Base-by-base conservation (phyloP, 495 filamentous ascomycete genomes). In the Aspergillus mulundensis region DNA sequence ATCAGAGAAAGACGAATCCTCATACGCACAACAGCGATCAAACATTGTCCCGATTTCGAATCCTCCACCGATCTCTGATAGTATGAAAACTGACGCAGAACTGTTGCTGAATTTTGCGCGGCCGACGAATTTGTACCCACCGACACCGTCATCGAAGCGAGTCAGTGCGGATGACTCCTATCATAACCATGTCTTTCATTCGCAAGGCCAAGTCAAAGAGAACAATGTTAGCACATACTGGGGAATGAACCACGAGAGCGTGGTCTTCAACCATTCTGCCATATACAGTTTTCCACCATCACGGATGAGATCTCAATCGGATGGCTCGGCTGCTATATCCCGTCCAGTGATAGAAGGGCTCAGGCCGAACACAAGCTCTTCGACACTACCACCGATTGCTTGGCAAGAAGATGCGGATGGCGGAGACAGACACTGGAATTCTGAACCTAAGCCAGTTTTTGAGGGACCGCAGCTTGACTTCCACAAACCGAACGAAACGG, bases 1-100 rank as follows among this genome's bases (percentile, higher is more conserved):
- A 48, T 85, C 84, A 24, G 84, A 84, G 57, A 74, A 78, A 58
- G 64, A 81, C 50, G 63, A 71, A 19, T 83, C 82, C 43, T 77
- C 81, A 23, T 70, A 74, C 23, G 16, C 40, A 39, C 69, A 68
- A 43, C 54, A 61, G 49, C 69, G 63, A 19, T 61, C 66, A 19
- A 62, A 59, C 20, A 64, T 73, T 42, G 70, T 74, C 54, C 73
- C 78, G 8, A 66, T 66, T 30, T 75, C 77, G 23, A 77, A 77
- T 60, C 73, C 78, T 57, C 39, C 67, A 25, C 53, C 69, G 39
- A 53, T 65, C 18, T 60, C 68, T 19, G 75, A 80, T 45, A 79
- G 70, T 60, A 78, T 76, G 70, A 75, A 70, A 44, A 73, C 71
- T n/a, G 79, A 82, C 60, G 79, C 79, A 16, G 78, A 81, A 54